phyloP scores from a whole-genome alignment of 352 stramenopile genomes.

The Aphanomyces euteiches region DNA sequence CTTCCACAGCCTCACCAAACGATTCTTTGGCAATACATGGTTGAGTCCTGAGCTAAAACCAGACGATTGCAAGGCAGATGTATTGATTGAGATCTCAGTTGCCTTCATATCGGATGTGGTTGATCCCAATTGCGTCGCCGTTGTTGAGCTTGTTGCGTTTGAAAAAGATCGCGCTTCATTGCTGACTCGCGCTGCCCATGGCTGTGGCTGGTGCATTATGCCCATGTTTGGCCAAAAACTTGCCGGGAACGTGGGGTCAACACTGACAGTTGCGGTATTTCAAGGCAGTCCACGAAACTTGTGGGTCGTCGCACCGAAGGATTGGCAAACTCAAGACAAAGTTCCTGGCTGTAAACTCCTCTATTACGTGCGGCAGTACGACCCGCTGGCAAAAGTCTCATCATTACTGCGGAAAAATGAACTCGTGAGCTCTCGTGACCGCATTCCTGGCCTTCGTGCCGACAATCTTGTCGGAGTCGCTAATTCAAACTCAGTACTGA shows the following conservation, averaged over 20 bases:
- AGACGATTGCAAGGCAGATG: conserved; percentile 36
- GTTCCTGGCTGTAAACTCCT: conserved; percentile 60
- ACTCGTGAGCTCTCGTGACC: conserved; percentile 71
- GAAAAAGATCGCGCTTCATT: conserved; percentile 80
- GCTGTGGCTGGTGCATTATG: conserved; percentile 91
- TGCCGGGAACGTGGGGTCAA: conserved; percentile 22
- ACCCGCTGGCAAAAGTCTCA: conserved; percentile 48
- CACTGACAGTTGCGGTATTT: conserved; percentile 56
- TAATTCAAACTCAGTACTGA: conserved; percentile 5
- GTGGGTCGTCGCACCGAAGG: conserved; percentile 51
- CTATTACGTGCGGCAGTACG: conserved; percentile 60
- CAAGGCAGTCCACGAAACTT: conserved; percentile 62
- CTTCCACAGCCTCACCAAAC: conserved; percentile 77
- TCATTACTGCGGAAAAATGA: conserved; percentile 84
- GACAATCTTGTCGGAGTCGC: conserved; percentile 47
- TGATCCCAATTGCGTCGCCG: conserved; percentile 86
- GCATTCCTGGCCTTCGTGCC: conserved; percentile 68
- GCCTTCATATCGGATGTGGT: conserved; percentile 84
- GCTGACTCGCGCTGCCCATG: conserved; percentile 59
- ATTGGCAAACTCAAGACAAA: conserved; percentile 55
- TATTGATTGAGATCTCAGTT: conserved; percentile 59
- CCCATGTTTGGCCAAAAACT: conserved; percentile 68
- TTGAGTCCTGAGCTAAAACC: conserved; percentile 57
- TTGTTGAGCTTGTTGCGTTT: conserved; percentile 91
- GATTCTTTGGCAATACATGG: conserved; percentile 93